phyloP scores from a whole-genome alignment of 1,284 basidiomycete species.

The Boletus nobilissimus region DNA sequence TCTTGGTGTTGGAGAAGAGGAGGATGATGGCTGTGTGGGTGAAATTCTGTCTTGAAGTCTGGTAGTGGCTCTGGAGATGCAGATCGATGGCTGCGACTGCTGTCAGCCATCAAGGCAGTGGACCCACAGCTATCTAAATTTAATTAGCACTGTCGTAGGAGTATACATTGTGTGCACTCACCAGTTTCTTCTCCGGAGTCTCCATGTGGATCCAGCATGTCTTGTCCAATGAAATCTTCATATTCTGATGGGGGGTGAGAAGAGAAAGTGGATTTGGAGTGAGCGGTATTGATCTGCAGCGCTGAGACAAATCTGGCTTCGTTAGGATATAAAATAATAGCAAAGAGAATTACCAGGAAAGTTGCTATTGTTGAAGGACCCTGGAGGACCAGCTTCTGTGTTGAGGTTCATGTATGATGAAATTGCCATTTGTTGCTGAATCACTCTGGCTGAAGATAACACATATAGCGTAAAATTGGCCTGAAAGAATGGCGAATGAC shows the following conservation, averaged over 20 bases:
- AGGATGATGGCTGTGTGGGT: not conserved
- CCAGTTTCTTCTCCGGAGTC: not conserved
- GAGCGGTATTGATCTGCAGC: too few species aligned
- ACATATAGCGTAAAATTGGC: not conserved
- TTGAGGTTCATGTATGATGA: too few species aligned
- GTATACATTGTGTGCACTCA: not conserved
- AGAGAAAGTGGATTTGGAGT: not conserved
- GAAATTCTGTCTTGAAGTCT: not conserved
- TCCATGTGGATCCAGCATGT: not conserved
- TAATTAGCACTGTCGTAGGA: not conserved
- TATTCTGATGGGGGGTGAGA: not conserved
- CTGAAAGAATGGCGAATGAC: too few species aligned
- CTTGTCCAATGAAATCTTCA: not conserved
- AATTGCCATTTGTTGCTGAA: not conserved
- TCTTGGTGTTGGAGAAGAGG: not conserved
- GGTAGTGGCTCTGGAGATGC: not conserved
- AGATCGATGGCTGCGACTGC: not conserved
- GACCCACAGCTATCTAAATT: not conserved
- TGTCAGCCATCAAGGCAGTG: not conserved
- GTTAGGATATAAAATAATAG: not conserved
- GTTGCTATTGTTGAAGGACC: too few species aligned
- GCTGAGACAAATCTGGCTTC: too few species aligned
- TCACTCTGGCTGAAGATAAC: not conserved
- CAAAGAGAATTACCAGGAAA: not conserved
- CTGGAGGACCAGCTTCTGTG: too few species aligned